Conservation (phyloP, 345 rosid genomes). For the Salix caprea region DNA sequence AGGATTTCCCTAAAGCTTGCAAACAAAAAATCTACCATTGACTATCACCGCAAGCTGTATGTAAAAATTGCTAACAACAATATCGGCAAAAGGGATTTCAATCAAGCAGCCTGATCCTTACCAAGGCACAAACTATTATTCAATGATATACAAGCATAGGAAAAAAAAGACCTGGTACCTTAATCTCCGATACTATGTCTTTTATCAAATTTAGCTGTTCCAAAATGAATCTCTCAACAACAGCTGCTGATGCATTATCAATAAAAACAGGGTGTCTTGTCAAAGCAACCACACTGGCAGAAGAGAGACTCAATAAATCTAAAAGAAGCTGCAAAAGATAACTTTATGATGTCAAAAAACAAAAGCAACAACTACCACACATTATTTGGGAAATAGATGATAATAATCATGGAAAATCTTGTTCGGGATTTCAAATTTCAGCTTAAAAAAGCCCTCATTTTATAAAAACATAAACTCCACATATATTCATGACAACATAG, state of each 20-base stretch:
- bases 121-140: background rate
- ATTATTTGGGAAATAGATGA: background rate
- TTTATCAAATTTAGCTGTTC: slow-evolving; percentile 60
- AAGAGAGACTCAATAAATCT: slow-evolving; percentile 55
- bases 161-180: slow-evolving; percentile 44
- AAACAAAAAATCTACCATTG: background rate
- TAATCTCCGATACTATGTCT: slow-evolving; percentile 42
- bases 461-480: background rate
- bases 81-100: background rate
- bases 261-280: slow-evolving; percentile 32
- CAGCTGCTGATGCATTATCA: slow-evolving; percentile 33
- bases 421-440: background rate
- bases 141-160: background rate
- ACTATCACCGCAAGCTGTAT: background rate
- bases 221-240: slow-evolving; percentile 48
- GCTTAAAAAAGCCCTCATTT: background rate
- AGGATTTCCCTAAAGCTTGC: background rate
- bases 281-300: slow-evolving; percentile 48
- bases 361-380: background rate
- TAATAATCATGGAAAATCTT: background rate
- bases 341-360: slow-evolving; percentile 4
- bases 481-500: background rate
- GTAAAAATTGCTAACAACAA: background rate
- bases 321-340: slow-evolving; percentile 66
- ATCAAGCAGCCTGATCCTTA: background rate